Conservation (phyloP, 164 flowering plant genomes). For the Vitis amurensis region DNA sequence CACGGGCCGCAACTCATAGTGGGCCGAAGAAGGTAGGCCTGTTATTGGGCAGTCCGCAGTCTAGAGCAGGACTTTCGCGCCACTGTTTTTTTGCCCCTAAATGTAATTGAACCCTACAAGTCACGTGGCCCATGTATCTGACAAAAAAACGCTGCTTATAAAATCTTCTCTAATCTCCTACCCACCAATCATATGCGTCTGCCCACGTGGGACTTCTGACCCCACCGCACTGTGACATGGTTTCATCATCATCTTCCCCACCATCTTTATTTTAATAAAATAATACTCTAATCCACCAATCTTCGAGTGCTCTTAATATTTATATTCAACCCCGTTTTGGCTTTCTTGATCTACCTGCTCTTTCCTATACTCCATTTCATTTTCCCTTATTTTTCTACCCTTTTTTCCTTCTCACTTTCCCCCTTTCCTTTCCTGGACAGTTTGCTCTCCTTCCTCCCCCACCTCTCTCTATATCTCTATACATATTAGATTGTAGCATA, state of each 20-base stretch:
- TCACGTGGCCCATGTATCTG: conserved; percentile 44
- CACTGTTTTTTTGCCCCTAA: not conserved
- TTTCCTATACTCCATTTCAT: not conserved
- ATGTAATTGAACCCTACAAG: conserved; percentile 15
- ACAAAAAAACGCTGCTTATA: conserved; percentile 10
- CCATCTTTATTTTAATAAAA: too few relatives aligned
- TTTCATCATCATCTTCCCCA: not conserved
- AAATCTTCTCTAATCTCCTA: conserved; percentile 45
- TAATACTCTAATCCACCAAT: too few relatives aligned
- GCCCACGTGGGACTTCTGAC: conserved; percentile 60
- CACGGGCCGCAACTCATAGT: not conserved
- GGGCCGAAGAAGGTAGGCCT: not conserved
- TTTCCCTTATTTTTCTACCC: not conserved
- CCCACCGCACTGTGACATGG: conserved; percentile 20
- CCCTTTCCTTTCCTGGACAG: not conserved
- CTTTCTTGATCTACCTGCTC: not conserved
- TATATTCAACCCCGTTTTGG: not conserved
- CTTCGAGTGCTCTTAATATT: too few relatives aligned
- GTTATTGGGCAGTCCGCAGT: too few relatives aligned
- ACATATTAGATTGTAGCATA: too few relatives aligned
- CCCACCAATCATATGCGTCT: conserved; percentile 50
- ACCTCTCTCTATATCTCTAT: not conserved
- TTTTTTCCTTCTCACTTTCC: not conserved
- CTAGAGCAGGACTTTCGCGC: too few relatives aligned
- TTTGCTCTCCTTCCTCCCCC: not conserved